Base-by-base conservation (phyloP, 495 filamentous ascomycete species). In the Aspergillus heteromorphus region DNA sequence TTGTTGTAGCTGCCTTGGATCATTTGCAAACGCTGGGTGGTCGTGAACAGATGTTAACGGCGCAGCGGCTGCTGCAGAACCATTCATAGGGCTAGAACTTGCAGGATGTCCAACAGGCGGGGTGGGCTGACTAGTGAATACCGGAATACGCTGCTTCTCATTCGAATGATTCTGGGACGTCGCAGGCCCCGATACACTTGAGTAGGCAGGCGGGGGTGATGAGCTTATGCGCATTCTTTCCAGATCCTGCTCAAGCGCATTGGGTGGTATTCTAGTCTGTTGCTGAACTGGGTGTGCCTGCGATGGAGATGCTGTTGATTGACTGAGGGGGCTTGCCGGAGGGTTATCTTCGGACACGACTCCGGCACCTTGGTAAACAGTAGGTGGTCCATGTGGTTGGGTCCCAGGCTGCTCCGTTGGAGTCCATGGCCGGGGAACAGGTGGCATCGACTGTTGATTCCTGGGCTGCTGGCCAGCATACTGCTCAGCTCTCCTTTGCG, bases 161-260 rank as follows among this genome's bases (percentile, higher is more conserved):
- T 80, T 80, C 0, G 89, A 86, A 69, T 92, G 95, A n/a, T 76
- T 72, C 50, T 82, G 83, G 2, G 78, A 66, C 30, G 72, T 66
- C 29, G 70, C 60, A 29, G 72, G 59, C 2, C 83, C 79, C 27
- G 82, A 80, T 17, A 95, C 83, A 60, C 85, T 91, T 13, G 87
- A 89, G 66, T 98, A 98, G 6, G 93, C 92, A 6, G 93, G 93
- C 10, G 93, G 93, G 40, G 93, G 91, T 43, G 89, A 91, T 5
- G 85, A 80, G 23, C 80, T 87, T 62, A 95, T 78, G 53, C 91
- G 84, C 85, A 96, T 87, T 19, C 92, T 83, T 57, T 91, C 83
- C 66, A 97, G 83, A 54, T 97, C 95, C 59, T 91, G 84, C 63
- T 93, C 88, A 13, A 98, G 71, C 36, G 89, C 83, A 65, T 80